Conservation (phyloP, 306 rosid genomes). For the Bauhinia variegata region DNA sequence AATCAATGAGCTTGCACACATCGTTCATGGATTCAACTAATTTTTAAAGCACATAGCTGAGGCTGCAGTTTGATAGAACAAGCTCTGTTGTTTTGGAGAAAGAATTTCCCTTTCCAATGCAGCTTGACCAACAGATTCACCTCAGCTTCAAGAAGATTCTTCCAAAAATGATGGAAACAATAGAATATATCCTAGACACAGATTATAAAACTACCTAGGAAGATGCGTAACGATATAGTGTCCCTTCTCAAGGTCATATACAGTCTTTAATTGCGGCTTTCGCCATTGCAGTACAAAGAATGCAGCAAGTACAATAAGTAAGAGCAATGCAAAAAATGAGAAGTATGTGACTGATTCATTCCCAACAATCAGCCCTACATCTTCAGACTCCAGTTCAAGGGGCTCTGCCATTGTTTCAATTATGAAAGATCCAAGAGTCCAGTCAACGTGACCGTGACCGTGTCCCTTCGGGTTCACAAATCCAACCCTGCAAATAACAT, state of each 20-base stretch:
- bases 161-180: not conserved
- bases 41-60: not conserved
- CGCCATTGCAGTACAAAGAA: conserved; percentile 45
- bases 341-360: conserved; percentile 52
- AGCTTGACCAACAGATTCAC: conserved; percentile 10
- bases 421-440: conserved; percentile 61
- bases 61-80: conserved; percentile 10
- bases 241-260: conserved; percentile 68
- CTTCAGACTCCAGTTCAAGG: conserved; percentile 40
- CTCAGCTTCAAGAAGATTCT: conserved; percentile 17
- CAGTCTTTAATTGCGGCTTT: conserved; percentile 57
- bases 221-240: conserved; percentile 57
- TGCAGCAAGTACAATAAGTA: conserved; percentile 44
- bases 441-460: conserved; percentile 40
- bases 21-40: conserved; percentile 1
- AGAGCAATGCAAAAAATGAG: conserved; percentile 53
- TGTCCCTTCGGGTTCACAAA: conserved; percentile 40
- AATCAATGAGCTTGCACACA: not conserved
- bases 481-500: conserved; percentile 46
- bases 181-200: conserved; percentile 2
- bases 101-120: conserved; percentile 25
- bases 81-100: conserved; percentile 5
- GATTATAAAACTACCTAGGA: conserved; percentile 38
- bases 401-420: conserved; percentile 50
- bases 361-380: conserved; percentile 44